These are phyloP conservation scores for Pascua sp. DNA, from an alignment of 1,284 basidiomycete species.

Conservation along the genomic window DNA sequence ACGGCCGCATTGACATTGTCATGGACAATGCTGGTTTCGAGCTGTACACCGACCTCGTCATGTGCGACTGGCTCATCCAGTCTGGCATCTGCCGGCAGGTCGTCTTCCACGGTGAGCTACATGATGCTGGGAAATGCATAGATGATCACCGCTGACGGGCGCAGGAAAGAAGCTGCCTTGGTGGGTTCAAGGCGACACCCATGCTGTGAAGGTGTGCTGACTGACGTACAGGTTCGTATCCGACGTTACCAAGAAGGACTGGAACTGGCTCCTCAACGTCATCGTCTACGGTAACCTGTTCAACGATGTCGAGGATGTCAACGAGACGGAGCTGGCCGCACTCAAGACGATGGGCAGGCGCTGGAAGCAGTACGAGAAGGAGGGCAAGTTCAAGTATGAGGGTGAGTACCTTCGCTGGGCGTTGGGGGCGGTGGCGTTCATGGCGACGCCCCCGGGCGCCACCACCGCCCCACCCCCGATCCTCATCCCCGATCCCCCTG, in stretches of 20 bases:
- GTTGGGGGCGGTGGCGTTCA: too few species aligned
- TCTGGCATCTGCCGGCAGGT: constrained; percentile 80
- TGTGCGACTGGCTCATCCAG: constrained; percentile 80
- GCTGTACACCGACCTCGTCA: constrained; percentile 93
- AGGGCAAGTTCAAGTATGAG: constrained; percentile 92
- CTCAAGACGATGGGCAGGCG: constrained; percentile 75
- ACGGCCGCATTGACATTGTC: constrained; percentile 82
- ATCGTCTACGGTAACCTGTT: constrained; percentile 87
- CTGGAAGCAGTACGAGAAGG: constrained; percentile 95
- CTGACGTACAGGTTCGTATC: constrained; percentile 69
- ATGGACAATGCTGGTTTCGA: constrained; percentile 67
- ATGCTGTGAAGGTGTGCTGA: too few species aligned
- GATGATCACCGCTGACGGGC: too few species aligned
- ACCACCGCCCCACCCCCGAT: neutral
- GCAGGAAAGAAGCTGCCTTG: too few species aligned
- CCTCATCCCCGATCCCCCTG: too few species aligned
- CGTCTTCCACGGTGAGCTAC: constrained; percentile 64
- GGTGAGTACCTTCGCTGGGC: constrained; percentile 18
- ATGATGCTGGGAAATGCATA: constrained; percentile 5
- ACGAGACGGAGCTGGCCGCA: constrained; percentile 75
- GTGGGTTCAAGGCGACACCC: too few species aligned
- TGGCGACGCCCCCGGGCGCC: too few species aligned
- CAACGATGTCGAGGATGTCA: constrained; percentile 48
- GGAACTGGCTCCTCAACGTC: constrained; percentile 87
- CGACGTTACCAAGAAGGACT: constrained; percentile 95